Base-by-base conservation (phyloP, 805 yeast species). In the Ogataea zsoltii region DNA sequence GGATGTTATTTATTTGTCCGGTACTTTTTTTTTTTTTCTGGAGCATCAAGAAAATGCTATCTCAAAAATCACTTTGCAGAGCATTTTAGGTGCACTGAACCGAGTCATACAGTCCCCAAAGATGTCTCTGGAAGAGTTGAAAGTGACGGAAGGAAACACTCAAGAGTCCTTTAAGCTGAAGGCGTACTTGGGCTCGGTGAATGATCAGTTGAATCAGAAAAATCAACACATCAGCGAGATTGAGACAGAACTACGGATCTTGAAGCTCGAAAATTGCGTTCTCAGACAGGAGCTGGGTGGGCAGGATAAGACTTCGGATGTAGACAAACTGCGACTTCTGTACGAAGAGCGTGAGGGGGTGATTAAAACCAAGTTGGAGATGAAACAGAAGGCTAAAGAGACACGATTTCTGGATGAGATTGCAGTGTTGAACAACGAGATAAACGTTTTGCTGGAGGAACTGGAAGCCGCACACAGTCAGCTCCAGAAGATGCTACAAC, bases 401-500 rank as follows among this genome's bases (percentile, higher is more conserved):
- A 48, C 36, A 23, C 6, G 42, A 12, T 25, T 37, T 11, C 9
- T 33, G 12, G 26, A 28, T 4, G 44, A 41, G 23, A 49, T 35
- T 7, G 18, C 37, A 23, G 30, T 39, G 29, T 32, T 46, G 32
- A 41, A 38, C n/a, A 35, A 39, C 10, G 57, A 53, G 40, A 43
- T 40, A 32, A 30, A n/a, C 13, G 46, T 53, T 7, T 21, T 53
- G 2, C 46, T 48, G 17, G 44, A 40, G 33, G 57, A 53, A 34
- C 43, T 53, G 15, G 45, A 46, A 30, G 36, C 48, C 12, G 49
- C 55, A 14, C 57, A 51, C 19, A 31, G 30, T 2, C 39, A 47
- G 9, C 31, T 52, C 10, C 49, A 44, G 26, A 17, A 19, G 16
- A 25, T 28, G 33, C 13, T 46, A 12, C 38, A 37, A 37, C 25